Evolutionary conservation across 352 stramenopile genomes (phyloP), one percentile per base, ranked within the genome.

Genomic region (Globisporangium paroecandrum): DNA sequence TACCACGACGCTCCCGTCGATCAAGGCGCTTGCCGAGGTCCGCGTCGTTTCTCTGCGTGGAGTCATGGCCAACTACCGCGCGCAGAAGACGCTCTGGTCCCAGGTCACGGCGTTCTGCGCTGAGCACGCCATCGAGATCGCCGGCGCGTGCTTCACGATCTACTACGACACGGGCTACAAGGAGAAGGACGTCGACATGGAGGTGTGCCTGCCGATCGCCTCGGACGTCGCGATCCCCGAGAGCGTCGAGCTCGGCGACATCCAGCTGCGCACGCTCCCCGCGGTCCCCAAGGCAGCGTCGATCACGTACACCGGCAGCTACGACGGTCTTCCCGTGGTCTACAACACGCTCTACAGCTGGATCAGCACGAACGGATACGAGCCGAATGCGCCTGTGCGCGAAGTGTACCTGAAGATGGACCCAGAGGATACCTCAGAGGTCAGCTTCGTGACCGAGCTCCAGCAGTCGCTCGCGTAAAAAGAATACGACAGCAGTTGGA

Each of bases 331-430:
- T n/a, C 32, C 47, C 4, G 38, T 49, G 4, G 66, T 66, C 12
- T 89, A 89, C 69, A 12, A 58, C 27, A 70, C 54, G 43, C 68
- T 85, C 53, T 86, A 78, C 56, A 49, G 20, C 20, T 88, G 77
- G 77, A 72, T 85, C 47, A 63, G 25, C 12, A 29, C 47, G 13
- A 71, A 86, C 29, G 65, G 72, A 9, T 62, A 82, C 38, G 70
- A 58, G 1, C 66, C 77, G 46, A 62, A 36, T 2, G 79, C 65
- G 2, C 72, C 68, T 12, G 72, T 75, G 13, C 76, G 79, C 20
- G 79, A 88, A 46, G 69, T 85, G 46, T 85, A 82, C 58, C 24
- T 88, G 15, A 71, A 68, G 34, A 77, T 74, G 72, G 64, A 77
- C 29, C 75, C 46, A 25, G 51, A 27, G 2, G 62, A 80, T 60